Conservation (phyloP, 257 asterid species). For the Solanum ossicruentum region DNA sequence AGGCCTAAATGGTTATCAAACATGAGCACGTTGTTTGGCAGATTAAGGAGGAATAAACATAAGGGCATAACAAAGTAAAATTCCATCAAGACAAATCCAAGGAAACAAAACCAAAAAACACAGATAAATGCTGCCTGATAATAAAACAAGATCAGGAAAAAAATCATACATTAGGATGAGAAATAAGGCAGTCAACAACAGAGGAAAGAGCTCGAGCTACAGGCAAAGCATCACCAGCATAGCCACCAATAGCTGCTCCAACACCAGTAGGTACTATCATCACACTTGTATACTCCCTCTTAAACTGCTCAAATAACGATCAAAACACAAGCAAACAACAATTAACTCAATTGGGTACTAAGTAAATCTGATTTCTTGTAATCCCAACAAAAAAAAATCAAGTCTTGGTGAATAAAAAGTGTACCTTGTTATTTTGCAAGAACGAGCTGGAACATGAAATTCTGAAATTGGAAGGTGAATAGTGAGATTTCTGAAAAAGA, state of each 20-base stretch:
- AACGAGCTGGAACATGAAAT: constrained; percentile 25
- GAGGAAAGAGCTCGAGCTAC: constrained; percentile 77
- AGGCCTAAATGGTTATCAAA: neutral
- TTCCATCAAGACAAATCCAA: neutral
- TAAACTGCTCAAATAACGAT: constrained; percentile 26
- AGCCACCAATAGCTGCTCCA: constrained; percentile 92
- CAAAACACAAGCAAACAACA: neutral
- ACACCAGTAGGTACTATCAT: constrained; percentile 95
- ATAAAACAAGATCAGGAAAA: neutral
- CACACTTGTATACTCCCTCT: constrained; percentile 76
- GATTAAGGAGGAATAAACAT: neutral
- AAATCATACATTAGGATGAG: constrained; percentile 78
- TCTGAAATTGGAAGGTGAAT: neutral
- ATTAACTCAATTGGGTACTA: neutral
- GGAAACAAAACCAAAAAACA: too few relatives aligned
- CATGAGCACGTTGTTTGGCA: too few relatives aligned
- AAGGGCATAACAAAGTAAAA: neutral
- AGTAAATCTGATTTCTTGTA: neutral
- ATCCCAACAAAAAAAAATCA: neutral
- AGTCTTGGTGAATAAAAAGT: neutral
- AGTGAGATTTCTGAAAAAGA: neutral
- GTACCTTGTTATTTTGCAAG: constrained; percentile 36
- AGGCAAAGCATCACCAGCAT: constrained; percentile 93
- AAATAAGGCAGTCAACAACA: constrained; percentile 80
- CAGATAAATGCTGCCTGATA: neutral